Evolutionary conservation across 179 eudicot species (phyloP).

Genomic region (Carnegiea gigantea): DNA sequence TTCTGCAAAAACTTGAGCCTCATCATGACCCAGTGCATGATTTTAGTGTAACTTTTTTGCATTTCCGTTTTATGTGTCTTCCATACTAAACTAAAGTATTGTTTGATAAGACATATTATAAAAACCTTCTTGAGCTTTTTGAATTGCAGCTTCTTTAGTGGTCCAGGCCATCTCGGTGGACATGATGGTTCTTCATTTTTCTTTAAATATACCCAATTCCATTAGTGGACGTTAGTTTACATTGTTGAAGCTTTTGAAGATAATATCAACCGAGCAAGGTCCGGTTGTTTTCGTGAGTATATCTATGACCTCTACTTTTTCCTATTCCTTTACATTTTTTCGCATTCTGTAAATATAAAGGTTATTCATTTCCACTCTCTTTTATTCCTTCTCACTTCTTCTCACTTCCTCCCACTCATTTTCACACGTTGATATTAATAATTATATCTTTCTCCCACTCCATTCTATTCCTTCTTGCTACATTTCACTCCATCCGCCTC

Average conservation of each 20-base stretch:
- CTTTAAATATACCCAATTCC: neutral
- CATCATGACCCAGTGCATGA: conserved; percentile 24
- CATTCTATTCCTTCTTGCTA: too few species aligned
- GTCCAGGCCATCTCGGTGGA: conserved; percentile 23
- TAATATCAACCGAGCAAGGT: neutral
- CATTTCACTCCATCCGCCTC: too few species aligned
- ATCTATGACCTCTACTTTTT: too few species aligned
- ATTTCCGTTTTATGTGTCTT: conserved; percentile 13
- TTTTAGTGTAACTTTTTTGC: neutral
- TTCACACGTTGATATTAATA: too few species aligned
- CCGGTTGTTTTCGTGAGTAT: neutral
- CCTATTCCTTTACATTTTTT: too few species aligned
- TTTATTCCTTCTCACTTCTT: too few species aligned
- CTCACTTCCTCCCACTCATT: too few species aligned
- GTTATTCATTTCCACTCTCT: too few species aligned
- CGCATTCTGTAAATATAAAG: too few species aligned
- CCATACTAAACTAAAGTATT: neutral
- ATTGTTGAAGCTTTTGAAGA: conserved; percentile 5
- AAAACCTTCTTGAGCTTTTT: conserved; percentile 25
- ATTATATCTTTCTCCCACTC: too few species aligned
- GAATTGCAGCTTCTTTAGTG: conserved; percentile 13
- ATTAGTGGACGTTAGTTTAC: conserved; percentile 18
- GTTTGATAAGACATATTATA: conserved; percentile 26
- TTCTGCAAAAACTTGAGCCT: conserved; percentile 24
- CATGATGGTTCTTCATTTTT: conserved; percentile 17